Conservation (phyloP, 2,329 filamentous ascomycete species). For the Phialocephala sp. region DNA sequence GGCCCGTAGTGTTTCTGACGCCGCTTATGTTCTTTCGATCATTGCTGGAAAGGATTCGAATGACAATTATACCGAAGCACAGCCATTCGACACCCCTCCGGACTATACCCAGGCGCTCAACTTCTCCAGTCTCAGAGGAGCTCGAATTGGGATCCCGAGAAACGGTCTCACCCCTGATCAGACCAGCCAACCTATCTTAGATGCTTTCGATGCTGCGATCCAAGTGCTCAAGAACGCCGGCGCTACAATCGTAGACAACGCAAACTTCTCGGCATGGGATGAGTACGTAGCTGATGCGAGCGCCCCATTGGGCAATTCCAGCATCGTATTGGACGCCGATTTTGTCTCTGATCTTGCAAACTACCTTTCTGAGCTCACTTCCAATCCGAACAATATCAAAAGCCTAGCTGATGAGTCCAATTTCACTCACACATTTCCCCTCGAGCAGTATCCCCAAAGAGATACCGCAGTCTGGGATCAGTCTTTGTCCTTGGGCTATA, state of each 20-base stretch:
- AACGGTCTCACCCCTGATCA: conserved; percentile 56
- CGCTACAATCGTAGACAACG: conserved; percentile 63
- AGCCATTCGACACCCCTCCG: conserved; percentile 59
- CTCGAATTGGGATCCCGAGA: conserved; percentile 67
- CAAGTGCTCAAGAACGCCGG: conserved; percentile 58
- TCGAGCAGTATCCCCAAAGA: conserved; percentile 65
- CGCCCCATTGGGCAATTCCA: conserved; percentile 39
- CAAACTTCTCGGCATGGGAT: conserved; percentile 61
- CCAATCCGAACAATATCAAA: conserved; percentile 62
- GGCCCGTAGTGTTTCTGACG: conserved; percentile 68
- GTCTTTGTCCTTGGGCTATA: conserved; percentile 56
- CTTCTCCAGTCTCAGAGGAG: conserved; percentile 56
- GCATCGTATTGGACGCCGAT: conserved; percentile 60
- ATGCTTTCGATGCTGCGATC: conserved; percentile 62
- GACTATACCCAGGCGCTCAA: conserved; percentile 67
- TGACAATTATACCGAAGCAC: conserved; percentile 69
- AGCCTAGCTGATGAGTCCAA: conserved; percentile 56
- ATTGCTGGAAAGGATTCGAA: conserved; percentile 65
- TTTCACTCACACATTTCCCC: conserved; percentile 59
- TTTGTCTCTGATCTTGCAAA: conserved; percentile 61
- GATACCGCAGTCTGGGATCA: conserved; percentile 63
- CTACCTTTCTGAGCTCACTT: conserved; percentile 61
- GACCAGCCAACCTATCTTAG: conserved; percentile 49
- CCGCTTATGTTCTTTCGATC: conserved; percentile 63
- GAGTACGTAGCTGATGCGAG: conserved; percentile 47